Evolutionary conservation across 108 stramenopile genomes (phyloP).

Genomic region (Cyclostephanos tholiformis): DNA sequence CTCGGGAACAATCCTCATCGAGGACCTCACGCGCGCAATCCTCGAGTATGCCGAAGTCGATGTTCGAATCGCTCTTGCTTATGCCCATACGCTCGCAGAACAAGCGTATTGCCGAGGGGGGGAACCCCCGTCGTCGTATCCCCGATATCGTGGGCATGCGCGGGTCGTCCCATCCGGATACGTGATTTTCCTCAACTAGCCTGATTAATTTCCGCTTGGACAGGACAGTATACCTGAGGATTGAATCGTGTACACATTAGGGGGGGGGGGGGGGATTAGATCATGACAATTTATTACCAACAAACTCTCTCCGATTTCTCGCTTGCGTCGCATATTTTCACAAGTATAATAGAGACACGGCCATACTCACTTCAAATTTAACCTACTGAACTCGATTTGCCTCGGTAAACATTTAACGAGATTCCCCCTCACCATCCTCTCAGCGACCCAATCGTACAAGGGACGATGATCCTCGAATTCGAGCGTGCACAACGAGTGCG

Average conservation of each 20-base stretch:
- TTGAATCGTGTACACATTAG: not conserved
- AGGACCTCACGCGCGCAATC: slow-evolving; percentile 85
- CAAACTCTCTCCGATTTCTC: no score
- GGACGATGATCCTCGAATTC: slow-evolving; percentile 95
- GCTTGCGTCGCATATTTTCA: no score
- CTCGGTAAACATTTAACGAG: slow-evolving; percentile 68
- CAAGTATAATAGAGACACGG: no score
- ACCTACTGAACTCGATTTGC: slow-evolving; percentile 92
- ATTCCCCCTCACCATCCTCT: slow-evolving; percentile 69
- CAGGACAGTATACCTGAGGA: slow-evolving; percentile 71
- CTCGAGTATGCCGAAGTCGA: slow-evolving; percentile 81
- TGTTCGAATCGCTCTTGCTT: slow-evolving; percentile 88
- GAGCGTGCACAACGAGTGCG: slow-evolving; percentile 91
- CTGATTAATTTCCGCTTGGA: slow-evolving; percentile 88
- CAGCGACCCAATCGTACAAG: slow-evolving; percentile 91
- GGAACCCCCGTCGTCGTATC: slow-evolving; percentile 83
- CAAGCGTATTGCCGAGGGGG: slow-evolving; percentile 79
- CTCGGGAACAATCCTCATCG: slow-evolving; percentile 77
- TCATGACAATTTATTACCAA: no score
- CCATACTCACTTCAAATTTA: slow-evolving; percentile 76
- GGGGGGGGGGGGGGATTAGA: not conserved
- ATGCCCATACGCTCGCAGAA: slow-evolving; percentile 93
- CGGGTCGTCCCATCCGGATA: slow-evolving; percentile 90
- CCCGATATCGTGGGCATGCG: slow-evolving; percentile 87
- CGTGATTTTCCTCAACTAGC: slow-evolving; percentile 79